Conservation (phyloP, 1,284 basidiomycete species). For the Pascua sp. region DNA sequence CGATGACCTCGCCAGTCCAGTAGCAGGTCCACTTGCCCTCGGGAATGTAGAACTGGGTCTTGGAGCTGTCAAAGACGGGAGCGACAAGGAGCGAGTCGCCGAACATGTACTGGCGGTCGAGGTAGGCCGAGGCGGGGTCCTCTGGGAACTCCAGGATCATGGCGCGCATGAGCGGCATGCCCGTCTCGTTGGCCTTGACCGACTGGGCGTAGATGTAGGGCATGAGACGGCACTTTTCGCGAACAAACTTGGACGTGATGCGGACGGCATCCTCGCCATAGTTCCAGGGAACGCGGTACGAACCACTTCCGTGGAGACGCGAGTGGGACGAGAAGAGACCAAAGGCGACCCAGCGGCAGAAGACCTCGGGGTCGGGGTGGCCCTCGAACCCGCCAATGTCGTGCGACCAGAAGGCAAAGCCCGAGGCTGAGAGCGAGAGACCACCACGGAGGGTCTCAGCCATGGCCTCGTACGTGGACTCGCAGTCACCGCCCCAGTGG, state of each 20-base stretch:
- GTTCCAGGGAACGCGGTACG: slow-evolving; percentile 71
- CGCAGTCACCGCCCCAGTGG: slow-evolving; percentile 70
- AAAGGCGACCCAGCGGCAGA: slow-evolving; percentile 72
- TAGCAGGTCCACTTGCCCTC: slow-evolving; percentile 64
- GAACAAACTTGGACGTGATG: slow-evolving; percentile 63
- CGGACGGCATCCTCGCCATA: slow-evolving; percentile 67
- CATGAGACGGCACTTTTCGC: slow-evolving; percentile 68
- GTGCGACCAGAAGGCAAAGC: slow-evolving; percentile 68
- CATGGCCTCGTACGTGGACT: slow-evolving; percentile 74
- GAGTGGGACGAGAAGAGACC: slow-evolving; percentile 53
- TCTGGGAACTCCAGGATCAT: slow-evolving; percentile 71
- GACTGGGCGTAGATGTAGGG: slow-evolving; percentile 68
- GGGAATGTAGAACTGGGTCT: slow-evolving; percentile 66
- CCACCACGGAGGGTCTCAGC: slow-evolving; percentile 67
- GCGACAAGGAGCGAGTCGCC: slow-evolving; percentile 67
- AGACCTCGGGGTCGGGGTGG: slow-evolving; percentile 53
- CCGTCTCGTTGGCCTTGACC: slow-evolving; percentile 58
- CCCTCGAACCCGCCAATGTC: slow-evolving; percentile 72
- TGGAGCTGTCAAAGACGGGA: slow-evolving; percentile 63
- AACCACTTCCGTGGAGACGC: slow-evolving; percentile 65
- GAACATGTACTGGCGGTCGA: slow-evolving; percentile 66
- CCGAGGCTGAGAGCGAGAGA: slow-evolving; percentile 63
- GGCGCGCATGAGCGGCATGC: slow-evolving; percentile 64
- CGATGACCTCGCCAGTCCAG: slow-evolving; percentile 29
- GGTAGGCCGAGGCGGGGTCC: slow-evolving; percentile 62